These are phyloP conservation scores for Panaeolus papilionaceus DNA, from an alignment of 768 basidiomycete species.

Conservation along the genomic window DNA sequence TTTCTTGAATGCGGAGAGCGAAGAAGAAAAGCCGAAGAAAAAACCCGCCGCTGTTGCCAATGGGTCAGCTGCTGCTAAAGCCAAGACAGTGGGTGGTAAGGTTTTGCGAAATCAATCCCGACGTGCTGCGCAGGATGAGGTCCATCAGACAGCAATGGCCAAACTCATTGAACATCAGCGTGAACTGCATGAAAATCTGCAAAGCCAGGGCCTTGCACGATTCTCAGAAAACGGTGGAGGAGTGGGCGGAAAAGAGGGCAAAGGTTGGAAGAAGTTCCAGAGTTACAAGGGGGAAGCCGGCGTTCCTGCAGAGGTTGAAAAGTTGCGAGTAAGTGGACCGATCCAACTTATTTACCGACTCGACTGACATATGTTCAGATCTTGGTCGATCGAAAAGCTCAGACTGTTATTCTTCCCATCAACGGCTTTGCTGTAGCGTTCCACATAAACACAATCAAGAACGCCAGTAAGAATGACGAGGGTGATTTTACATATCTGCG, in stretches of 20 bases:
- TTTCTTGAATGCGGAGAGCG: conserved; percentile 72
- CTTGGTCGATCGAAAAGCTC: conserved; percentile 87
- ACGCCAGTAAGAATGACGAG: conserved; percentile 96
- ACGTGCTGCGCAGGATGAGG: conserved; percentile 85
- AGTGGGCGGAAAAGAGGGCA: conserved; percentile 81
- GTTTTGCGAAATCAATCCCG: conserved; percentile 92
- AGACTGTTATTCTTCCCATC: conserved; percentile 90
- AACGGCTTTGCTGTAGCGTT: conserved; percentile 96
- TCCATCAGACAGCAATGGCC: conserved; percentile 76
- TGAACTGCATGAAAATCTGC: conserved; percentile 78
- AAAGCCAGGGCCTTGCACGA: conserved; percentile 80
- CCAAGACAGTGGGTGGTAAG: conserved; percentile 81
- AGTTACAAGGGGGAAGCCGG: conserved; percentile 96
- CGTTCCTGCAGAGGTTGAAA: conserved; percentile 83
- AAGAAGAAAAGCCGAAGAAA: conserved; percentile 63
- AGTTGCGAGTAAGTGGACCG: conserved; percentile 65
- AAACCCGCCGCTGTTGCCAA: conserved; percentile 61
- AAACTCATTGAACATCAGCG: conserved; percentile 89
- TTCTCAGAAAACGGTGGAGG: conserved; percentile 85
- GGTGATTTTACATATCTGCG: conserved; percentile 93
- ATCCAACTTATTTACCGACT: conserved; percentile 13
- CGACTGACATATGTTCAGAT: conserved; percentile 58
- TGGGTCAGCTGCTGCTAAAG: conserved; percentile 74
- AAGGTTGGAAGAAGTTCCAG: conserved; percentile 94
- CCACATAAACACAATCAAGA: conserved; percentile 99